Evolutionary conservation across 352 stramenopile species (phyloP).

Genomic region (Phytopythium boreale): DNA sequence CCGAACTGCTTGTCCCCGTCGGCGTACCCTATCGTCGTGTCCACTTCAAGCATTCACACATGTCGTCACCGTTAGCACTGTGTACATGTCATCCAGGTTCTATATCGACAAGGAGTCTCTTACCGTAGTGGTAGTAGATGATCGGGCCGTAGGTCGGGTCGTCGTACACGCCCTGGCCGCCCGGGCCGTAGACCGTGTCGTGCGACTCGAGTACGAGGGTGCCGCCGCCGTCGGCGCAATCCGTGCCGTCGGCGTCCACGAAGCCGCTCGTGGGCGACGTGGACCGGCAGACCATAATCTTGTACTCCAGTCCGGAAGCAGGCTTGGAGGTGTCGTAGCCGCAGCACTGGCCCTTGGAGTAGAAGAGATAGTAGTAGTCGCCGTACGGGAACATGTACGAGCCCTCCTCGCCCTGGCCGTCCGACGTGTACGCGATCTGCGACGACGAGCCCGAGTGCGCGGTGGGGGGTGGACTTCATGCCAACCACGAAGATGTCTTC

Average conservation of each 20-base stretch:
- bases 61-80: background rate
- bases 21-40: slow-evolving; percentile 39
- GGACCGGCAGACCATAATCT: background rate
- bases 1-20: slow-evolving; percentile 50
- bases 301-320: slow-evolving; percentile 36
- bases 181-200: slow-evolving; percentile 38
- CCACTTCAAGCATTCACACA: slow-evolving; percentile 21
- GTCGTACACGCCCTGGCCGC: slow-evolving; percentile 42
- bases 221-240: slow-evolving; percentile 38
- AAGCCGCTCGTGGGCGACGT: slow-evolving; percentile 30
- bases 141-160: slow-evolving; percentile 38
- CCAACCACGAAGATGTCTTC: slow-evolving; percentile 28
- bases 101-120: background rate
- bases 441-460: slow-evolving; percentile 8
- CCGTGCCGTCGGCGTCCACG: slow-evolving; percentile 28
- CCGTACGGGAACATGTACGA: slow-evolving; percentile 36
- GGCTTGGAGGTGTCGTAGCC: slow-evolving; percentile 21
- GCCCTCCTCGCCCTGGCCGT: slow-evolving; percentile 30
- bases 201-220: slow-evolving; percentile 43
- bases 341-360: slow-evolving; percentile 37
- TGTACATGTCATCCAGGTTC: background rate
- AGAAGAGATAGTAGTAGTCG: slow-evolving; percentile 44
- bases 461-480: slow-evolving; percentile 10
- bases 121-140: slow-evolving; percentile 59
- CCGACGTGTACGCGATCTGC: slow-evolving; percentile 21